Conservation (phyloP, 2,329 filamentous ascomycete genomes). For the Diaporthe australafricana region DNA sequence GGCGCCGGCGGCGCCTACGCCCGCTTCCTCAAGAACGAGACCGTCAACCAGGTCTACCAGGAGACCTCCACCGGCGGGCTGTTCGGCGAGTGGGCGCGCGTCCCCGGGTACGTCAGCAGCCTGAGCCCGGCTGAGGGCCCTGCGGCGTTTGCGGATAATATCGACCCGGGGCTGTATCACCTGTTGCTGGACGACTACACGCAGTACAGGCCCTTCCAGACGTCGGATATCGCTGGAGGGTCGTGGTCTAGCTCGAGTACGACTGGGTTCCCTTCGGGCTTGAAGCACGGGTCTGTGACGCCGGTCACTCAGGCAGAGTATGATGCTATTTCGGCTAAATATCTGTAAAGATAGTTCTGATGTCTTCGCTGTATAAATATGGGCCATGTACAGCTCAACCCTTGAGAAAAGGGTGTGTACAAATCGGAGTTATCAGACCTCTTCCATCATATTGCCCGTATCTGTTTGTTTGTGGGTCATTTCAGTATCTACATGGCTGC, state of each 20-base stretch:
- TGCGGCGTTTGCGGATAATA: constrained; percentile 51
- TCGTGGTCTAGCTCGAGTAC: constrained; percentile 53
- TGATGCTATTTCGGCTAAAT: constrained; percentile 44
- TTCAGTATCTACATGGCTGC: neutral
- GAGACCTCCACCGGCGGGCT: constrained; percentile 57
- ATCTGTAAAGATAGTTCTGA: neutral
- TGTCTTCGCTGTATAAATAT: neutral
- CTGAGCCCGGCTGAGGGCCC: constrained; percentile 51
- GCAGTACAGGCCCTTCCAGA: constrained; percentile 58
- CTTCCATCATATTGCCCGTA: neutral
- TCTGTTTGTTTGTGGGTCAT: neutral
- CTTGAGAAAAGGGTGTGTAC: neutral
- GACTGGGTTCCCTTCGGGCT: constrained; percentile 52
- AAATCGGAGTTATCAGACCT: neutral
- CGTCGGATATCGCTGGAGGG: constrained; percentile 50
- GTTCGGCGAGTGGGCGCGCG: constrained; percentile 60
- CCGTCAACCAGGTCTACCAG: constrained; percentile 59
- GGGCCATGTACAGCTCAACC: neutral
- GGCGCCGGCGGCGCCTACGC: constrained; percentile 53
- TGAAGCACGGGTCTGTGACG: constrained; percentile 62
- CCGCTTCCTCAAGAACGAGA: constrained; percentile 64
- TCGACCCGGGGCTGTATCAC: constrained; percentile 50
- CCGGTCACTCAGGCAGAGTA: constrained; percentile 55
- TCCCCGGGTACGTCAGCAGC: constrained; percentile 49
- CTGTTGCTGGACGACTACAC: constrained; percentile 58